phyloP scores from a whole-genome alignment of 2,329 filamentous ascomycete genomes.

The Dothidotthia symphoricarpi region DNA sequence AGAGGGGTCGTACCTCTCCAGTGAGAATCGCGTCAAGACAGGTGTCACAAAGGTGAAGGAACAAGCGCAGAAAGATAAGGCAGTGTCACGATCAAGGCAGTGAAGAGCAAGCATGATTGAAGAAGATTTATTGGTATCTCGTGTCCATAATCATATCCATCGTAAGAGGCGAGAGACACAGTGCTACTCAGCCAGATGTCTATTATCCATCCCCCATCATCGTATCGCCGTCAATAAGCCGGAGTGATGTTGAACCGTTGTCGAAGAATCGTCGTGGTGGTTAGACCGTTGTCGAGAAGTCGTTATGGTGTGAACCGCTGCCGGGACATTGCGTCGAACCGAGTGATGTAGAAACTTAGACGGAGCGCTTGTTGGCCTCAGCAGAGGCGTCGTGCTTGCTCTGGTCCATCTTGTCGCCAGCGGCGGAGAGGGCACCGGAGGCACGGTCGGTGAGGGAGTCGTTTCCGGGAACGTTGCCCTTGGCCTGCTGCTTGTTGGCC shows the following conservation, averaged over 20 bases:
- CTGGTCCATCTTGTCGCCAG: slow-evolving; percentile 55
- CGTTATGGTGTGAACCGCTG: neutral
- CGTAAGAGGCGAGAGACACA: slow-evolving; percentile 8
- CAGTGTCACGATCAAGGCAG: no score
- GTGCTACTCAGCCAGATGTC: slow-evolving; percentile 9
- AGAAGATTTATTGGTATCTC: slow-evolving; percentile 31
- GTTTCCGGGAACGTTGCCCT: slow-evolving; percentile 57
- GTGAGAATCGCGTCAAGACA: no score
- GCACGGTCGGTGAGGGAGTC: slow-evolving; percentile 49
- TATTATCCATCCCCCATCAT: slow-evolving; percentile 8
- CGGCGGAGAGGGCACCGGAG: slow-evolving; percentile 53
- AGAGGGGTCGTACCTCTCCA: no score
- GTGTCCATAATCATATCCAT: slow-evolving; percentile 18
- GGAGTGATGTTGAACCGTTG: neutral
- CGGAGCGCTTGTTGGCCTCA: slow-evolving; percentile 50
- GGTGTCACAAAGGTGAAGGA: no score
- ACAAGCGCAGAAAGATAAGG: no score
- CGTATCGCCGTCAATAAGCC: slow-evolving; percentile 1
- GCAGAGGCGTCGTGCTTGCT: slow-evolving; percentile 51
- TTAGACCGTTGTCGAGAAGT: neutral
- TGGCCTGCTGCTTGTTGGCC: slow-evolving; percentile 60
- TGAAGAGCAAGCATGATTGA: slow-evolving; percentile 4
- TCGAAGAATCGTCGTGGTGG: slow-evolving; percentile 6
- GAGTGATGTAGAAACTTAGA: slow-evolving; percentile 20
- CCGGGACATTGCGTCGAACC: neutral